Base-by-base conservation (phyloP, 306 rosid genomes). In the Aeschynomene evenia region DNA sequence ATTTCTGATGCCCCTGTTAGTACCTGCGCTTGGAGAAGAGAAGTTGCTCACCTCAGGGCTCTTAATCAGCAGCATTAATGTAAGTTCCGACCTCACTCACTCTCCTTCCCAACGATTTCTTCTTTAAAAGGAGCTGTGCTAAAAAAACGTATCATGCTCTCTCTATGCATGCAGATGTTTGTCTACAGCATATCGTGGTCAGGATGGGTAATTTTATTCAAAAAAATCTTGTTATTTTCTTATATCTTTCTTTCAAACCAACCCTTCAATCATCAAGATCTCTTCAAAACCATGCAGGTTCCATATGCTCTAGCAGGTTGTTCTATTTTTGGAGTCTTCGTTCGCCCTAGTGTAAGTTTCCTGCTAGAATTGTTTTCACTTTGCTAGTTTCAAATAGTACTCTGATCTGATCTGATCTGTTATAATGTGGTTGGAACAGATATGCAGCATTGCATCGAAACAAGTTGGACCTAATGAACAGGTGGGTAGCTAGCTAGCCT, bases 401-500 rank as follows among this genome's bases (percentile, higher is more conserved):
- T 7, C 63, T 67, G 21, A 77, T 68, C 57, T n/a, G 48, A 31
- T 7, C 63, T 67, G 21, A 77, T 68, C 57, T n/a, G 48, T 53
- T 63, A 49, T 72, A 28, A 24, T 49, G 70, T 8, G 49, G 36
- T 15, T 69, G 63, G 9, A 9, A 50, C 92, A 93, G 98, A 66
- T 93, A 62, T 80, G 90, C 79, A 88, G 98, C 83, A 88, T 90
- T 75, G 96, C 85, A 53, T 93, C 98, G 1, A 90, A 93, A 77
- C 96, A 86, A 83, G 96, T 88, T 26, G 93, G 96, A 50, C 58
- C 88, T 20, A 55, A 46, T 22, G 96, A 93, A 75, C 98, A 93
- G 96, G 96, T 87, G 79, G n/a, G n/a, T n/a, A n/a, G n/a, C n/a
- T n/a, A n/a, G n/a, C n/a, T n/a, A n/a, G n/a, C n/a, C n/a, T n/a